Evolutionary conservation across 805 yeast species (phyloP).

Genomic region (Candida multigemmis): DNA sequence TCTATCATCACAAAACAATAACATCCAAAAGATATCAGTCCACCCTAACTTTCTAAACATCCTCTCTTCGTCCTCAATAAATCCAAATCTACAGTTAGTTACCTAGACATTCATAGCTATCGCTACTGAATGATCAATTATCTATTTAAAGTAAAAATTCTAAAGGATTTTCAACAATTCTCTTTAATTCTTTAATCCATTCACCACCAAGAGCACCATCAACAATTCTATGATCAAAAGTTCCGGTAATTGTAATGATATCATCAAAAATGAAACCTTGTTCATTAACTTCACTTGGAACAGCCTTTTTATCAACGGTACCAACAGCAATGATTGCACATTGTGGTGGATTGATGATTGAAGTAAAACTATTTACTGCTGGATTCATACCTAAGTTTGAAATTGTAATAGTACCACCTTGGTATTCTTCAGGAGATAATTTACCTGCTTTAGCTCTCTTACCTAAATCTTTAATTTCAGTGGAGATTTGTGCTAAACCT

Average conservation of each 20-base stretch:
- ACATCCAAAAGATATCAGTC: no score
- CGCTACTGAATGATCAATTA: no score
- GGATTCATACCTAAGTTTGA: slow-evolving; percentile 98
- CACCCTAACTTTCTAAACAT: no score
- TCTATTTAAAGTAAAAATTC: slow-evolving; percentile 73
- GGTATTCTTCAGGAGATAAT: slow-evolving; percentile 92
- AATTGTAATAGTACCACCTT: slow-evolving; percentile 98
- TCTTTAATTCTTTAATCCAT: slow-evolving; percentile 87
- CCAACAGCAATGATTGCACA: slow-evolving; percentile 90
- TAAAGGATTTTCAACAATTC: slow-evolving; percentile 89
- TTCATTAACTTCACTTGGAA: slow-evolving; percentile 85
- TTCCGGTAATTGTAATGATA: slow-evolving; percentile 85
- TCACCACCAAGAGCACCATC: slow-evolving; percentile 99
- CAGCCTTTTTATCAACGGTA: slow-evolving; percentile 84
- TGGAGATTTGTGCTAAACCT: slow-evolving; percentile 79
- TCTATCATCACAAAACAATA: no score
- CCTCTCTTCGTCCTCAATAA: no score
- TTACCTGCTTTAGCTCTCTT: slow-evolving; percentile 93
- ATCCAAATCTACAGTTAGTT: no score
- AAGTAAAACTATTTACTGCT: slow-evolving; percentile 88
- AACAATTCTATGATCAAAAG: slow-evolving; percentile 94
- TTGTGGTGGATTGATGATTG: slow-evolving; percentile 98
- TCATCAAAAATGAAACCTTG: slow-evolving; percentile 90
- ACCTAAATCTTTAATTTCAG: slow-evolving; percentile 83
- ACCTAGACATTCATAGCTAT: no score